A percentile compares a stretch with the other conserved stretches of the same genome.
These are phyloP conservation scores for Westerdykella ornata DNA, from an alignment of 2,329 filamentous ascomycete genomes.

Conservation along the genomic window DNA sequence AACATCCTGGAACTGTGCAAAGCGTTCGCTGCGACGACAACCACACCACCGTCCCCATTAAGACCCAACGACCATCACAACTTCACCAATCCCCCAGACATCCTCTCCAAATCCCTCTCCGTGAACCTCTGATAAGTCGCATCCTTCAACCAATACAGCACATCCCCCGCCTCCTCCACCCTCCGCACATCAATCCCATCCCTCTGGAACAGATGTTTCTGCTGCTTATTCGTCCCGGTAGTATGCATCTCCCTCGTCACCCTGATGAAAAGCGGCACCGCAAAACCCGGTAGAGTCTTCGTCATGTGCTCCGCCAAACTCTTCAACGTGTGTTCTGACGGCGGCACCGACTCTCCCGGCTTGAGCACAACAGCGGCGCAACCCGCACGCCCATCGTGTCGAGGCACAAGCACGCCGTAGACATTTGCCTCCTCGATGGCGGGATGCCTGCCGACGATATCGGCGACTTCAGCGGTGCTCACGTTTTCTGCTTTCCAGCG, in stretches of 20 bases:
- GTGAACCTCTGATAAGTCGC: conserved; percentile 26
- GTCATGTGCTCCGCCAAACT: conserved; percentile 34
- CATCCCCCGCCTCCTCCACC: conserved; percentile 34
- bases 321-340: conserved; percentile 9
- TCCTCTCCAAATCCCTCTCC: conserved; percentile 18
- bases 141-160: conserved; percentile 38
- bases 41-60: no score
- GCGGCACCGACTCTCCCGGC: conserved; percentile 3
- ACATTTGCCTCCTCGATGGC: conserved; percentile 41
- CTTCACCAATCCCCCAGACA: conserved; percentile 24
- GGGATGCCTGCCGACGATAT: conserved; percentile 36
- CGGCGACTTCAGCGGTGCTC: conserved; percentile 40
- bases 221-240: conserved; percentile 45
- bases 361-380: conserved; percentile 40
- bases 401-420: conserved; percentile 42
- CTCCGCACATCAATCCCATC: conserved; percentile 39
- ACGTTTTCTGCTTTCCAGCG: conserved; percentile 44
- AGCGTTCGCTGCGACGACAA: no score
- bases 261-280: conserved; percentile 41
- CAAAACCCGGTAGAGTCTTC: conserved; percentile 38
- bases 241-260: conserved; percentile 37
- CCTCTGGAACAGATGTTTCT: conserved; percentile 38
- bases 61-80: conserved; percentile 13
- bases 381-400: conserved; percentile 41
- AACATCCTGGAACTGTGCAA: no score